phyloP scores from a whole-genome alignment of 371 early-diverging fungal genomes.

The Funneliformis caledonium region DNA sequence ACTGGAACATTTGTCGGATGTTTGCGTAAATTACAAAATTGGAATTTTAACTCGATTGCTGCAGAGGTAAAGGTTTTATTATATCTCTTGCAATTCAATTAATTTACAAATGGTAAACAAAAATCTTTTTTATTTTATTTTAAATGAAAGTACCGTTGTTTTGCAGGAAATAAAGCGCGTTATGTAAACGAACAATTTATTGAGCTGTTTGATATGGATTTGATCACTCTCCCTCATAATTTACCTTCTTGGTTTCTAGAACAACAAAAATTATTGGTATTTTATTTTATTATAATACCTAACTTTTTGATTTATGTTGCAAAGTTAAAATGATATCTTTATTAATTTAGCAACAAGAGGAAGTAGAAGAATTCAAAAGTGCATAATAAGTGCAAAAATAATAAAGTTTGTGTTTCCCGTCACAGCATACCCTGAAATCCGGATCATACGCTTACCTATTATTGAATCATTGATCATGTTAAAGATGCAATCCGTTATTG shows the following conservation, averaged over 20 bases:
- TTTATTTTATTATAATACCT: background rate
- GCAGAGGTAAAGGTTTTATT: conserved; percentile 65
- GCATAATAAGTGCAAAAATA: too few species aligned
- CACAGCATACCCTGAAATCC: too few species aligned
- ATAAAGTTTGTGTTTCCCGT: too few species aligned
- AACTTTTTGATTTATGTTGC: background rate
- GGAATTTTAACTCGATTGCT: conserved; percentile 96
- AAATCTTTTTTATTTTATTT: background rate
- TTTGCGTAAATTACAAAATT: conserved; percentile 88
- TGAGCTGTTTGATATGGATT: conserved; percentile 92
- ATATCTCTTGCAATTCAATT: background rate
- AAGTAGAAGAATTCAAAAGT: background rate
- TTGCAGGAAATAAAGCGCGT: conserved; percentile 85
- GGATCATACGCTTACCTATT: background rate
- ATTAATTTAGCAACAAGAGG: conserved; percentile 26
- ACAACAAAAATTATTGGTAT: conserved; percentile 64
- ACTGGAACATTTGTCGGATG: conserved; percentile 89
- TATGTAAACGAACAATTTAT: conserved; percentile 93
- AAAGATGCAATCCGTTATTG: too few species aligned
- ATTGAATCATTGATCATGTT: background rate
- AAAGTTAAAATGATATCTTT: background rate
- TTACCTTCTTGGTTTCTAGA: conserved; percentile 82
- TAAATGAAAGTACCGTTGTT: conserved; percentile 76
- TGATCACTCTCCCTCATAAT: conserved; percentile 79
- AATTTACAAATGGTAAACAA: conserved; percentile 16